These are phyloP conservation scores for Fusarium miscanthi DNA, from an alignment of 2,329 filamentous ascomycete genomes.

Conservation along the genomic window DNA sequence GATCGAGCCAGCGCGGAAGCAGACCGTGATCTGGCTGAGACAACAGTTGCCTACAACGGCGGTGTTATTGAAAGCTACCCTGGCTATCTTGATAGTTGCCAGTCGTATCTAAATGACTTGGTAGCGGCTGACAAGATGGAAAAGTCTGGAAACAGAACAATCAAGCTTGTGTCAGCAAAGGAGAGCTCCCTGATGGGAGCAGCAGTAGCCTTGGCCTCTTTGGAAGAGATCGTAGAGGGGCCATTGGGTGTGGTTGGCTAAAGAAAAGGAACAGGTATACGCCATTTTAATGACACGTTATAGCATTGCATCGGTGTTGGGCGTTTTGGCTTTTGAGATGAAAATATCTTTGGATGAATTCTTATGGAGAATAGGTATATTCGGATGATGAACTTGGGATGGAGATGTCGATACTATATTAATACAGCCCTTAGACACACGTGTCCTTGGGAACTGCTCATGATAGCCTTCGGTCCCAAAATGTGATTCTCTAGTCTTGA, in stretches of 20 bases:
- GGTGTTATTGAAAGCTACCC: conserved; percentile 85
- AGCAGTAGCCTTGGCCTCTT: conserved; percentile 72
- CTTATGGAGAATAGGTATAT: neutral
- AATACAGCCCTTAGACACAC: neutral
- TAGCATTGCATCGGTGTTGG: conserved; percentile 25
- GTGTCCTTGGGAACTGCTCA: neutral
- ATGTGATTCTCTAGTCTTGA: neutral
- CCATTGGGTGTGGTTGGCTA: conserved; percentile 30
- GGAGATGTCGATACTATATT: neutral
- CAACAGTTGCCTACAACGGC: conserved; percentile 80
- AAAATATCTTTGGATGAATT: neutral
- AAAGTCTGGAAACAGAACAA: conserved; percentile 54
- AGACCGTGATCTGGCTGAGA: conserved; percentile 60
- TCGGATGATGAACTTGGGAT: neutral
- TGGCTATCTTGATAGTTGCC: conserved; percentile 70
- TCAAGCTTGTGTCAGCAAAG: conserved; percentile 74
- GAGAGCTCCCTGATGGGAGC: conserved; percentile 82
- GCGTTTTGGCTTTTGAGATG: conserved; percentile 17
- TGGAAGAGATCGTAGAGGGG: conserved; percentile 41
- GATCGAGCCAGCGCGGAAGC: conserved; percentile 60
- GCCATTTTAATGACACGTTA: conserved; percentile 4
- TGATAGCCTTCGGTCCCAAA: neutral
- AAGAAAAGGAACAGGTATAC: neutral
- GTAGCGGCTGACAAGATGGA: conserved; percentile 49
- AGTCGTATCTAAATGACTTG: conserved; percentile 71